Evolutionary conservation across 2,329 filamentous ascomycete genomes (phyloP).

Genomic region (Phyllachora maydis): DNA sequence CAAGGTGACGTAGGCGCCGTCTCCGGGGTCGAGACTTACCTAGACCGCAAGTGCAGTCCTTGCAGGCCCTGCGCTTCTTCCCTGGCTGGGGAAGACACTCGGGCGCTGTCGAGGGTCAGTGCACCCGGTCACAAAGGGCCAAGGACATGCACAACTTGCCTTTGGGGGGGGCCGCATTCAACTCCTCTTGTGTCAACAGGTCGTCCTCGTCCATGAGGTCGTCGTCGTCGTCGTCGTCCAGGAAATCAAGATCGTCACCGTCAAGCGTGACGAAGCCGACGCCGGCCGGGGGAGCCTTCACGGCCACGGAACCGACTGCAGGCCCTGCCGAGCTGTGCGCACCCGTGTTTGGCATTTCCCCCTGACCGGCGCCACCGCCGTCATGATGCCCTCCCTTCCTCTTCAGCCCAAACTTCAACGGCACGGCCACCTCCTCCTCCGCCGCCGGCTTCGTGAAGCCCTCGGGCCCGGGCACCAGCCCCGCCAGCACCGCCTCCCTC

Average conservation of each 20-base stretch:
- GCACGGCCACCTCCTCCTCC: slow-evolving; percentile 34
- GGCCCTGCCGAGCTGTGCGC: slow-evolving; percentile 9
- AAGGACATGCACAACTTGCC: slow-evolving; percentile 42
- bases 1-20: no score
- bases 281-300: slow-evolving; percentile 18
- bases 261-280: slow-evolving; percentile 53
- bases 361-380: slow-evolving; percentile 9
- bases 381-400: slow-evolving; percentile 19
- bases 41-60: slow-evolving; percentile 92
- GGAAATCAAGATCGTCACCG: slow-evolving; percentile 39
- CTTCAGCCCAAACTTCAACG: slow-evolving; percentile 43
- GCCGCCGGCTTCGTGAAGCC: slow-evolving; percentile 65
- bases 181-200: slow-evolving; percentile 68
- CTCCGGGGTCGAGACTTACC: no score
- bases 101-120: slow-evolving; percentile 27
- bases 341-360: no score
- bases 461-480: slow-evolving; percentile 42
- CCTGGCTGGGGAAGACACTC: slow-evolving; percentile 76
- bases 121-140: not conserved
- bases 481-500: slow-evolving; percentile 70
- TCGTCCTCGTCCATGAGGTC: slow-evolving; percentile 84
- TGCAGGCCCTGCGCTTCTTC: slow-evolving; percentile 83
- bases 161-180: slow-evolving; percentile 54
- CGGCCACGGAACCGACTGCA: not conserved
- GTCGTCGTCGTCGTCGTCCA: slow-evolving; percentile 44